Conservation (phyloP, 768 basidiomycete species). For the Tricholoma furcatifolium region DNA sequence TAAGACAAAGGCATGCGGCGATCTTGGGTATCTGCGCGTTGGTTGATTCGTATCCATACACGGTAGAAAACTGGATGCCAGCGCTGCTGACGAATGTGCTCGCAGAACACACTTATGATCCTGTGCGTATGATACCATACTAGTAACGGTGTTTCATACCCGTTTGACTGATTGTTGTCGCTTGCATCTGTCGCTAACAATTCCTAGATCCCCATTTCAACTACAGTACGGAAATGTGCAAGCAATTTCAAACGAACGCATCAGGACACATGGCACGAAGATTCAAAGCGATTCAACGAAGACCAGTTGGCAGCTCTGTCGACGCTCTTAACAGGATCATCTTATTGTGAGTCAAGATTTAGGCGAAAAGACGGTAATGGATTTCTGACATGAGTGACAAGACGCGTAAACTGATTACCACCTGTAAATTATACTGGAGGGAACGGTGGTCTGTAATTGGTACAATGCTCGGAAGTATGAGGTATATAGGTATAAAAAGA, state of each 20-base stretch:
- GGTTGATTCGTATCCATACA: slow-evolving; percentile 93
- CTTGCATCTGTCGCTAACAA: not conserved
- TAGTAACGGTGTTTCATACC: slow-evolving; percentile 6
- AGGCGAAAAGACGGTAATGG: not conserved
- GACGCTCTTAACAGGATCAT: slow-evolving; percentile 82
- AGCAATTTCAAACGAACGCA: slow-evolving; percentile 81
- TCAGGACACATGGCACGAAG: slow-evolving; percentile 89
- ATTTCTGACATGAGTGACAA: slow-evolving; percentile 11
- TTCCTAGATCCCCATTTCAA: slow-evolving; percentile 73
- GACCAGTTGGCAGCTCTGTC: slow-evolving; percentile 82
- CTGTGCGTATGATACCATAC: slow-evolving; percentile 44
- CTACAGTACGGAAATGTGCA: slow-evolving; percentile 78
- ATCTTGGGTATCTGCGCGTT: slow-evolving; percentile 93
- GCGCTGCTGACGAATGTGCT: slow-evolving; percentile 76
- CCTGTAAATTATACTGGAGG: slow-evolving; percentile 5
- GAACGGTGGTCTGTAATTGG: slow-evolving; percentile 8
- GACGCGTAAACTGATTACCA: slow-evolving; percentile 16
- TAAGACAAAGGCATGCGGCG: slow-evolving; percentile 84
- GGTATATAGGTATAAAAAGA: slow-evolving; percentile 13
- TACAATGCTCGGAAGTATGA: slow-evolving; percentile 15
- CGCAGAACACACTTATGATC: slow-evolving; percentile 84
- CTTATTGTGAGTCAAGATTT: slow-evolving; percentile 58
- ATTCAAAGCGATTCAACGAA: slow-evolving; percentile 81
- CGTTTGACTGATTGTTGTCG: slow-evolving; percentile 12
- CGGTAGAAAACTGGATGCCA: slow-evolving; percentile 93